Percentiles rank a stretch among this genome's conserved stretches.
These are phyloP conservation scores for Mortierella sp. DNA, from an alignment of 371 early-diverging fungal genomes.

Conservation along the genomic window DNA sequence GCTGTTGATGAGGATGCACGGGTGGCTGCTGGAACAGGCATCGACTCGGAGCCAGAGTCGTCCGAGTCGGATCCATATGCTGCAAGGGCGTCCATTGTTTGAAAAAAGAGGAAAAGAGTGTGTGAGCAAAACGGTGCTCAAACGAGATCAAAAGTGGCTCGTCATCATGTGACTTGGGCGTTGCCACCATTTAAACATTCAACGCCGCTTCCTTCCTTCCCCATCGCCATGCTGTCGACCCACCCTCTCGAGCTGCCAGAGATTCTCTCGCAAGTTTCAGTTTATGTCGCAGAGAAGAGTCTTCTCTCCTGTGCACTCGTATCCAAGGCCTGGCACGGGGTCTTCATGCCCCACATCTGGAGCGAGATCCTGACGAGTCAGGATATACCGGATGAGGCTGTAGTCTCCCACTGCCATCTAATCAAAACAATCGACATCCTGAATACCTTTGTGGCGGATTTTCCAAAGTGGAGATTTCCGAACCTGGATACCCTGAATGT, in stretches of 20 bases:
- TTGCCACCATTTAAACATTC: no score
- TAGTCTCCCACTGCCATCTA: no score
- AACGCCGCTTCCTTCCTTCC: no score
- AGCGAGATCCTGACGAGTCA: background rate
- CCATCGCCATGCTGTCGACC: background rate
- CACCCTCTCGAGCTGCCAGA: conserved; percentile 5
- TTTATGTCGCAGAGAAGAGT: background rate
- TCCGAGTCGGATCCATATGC: conserved; percentile 53
- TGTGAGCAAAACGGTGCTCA: no score
- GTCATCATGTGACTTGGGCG: no score
- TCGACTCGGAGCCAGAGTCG: conserved; percentile 35
- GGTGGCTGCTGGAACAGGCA: background rate
- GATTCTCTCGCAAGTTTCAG: background rate
- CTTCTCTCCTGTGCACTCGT: background rate
- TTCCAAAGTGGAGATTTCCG: no score
- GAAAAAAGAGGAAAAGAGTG: background rate
- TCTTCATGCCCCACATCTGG: conserved; percentile 1
- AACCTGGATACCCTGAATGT: no score
- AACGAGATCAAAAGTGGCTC: no score
- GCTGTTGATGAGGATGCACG: background rate
- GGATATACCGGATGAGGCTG: no score
- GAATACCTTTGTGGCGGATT: no score
- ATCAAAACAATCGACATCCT: no score
- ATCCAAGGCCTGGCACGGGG: background rate
- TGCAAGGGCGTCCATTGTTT: conserved; percentile 39